These are phyloP conservation scores for Hanseniaspora singularis DNA, from an alignment of 805 yeast species.

Conservation along the genomic window DNA sequence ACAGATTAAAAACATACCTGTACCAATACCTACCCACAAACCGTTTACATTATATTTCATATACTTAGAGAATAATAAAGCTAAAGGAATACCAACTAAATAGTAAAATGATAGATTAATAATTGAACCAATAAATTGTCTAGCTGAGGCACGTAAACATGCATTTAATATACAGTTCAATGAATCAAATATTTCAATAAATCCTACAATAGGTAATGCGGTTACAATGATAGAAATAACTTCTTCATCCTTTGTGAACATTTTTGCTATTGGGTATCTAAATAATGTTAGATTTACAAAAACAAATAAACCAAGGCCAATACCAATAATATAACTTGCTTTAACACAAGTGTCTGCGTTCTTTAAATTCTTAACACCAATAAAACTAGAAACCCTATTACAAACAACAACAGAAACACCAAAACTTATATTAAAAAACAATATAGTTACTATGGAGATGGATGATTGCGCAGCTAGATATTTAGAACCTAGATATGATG, in stretches of 20 bases:
- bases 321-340: slow-evolving; percentile 35
- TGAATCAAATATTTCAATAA: slow-evolving; percentile 60
- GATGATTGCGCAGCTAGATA: slow-evolving; percentile 67
- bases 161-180: slow-evolving; percentile 69
- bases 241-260: slow-evolving; percentile 50
- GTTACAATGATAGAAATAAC: slow-evolving; percentile 42
- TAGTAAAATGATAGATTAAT: slow-evolving; percentile 61
- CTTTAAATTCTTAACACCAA: slow-evolving; percentile 45
- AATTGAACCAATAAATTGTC: slow-evolving; percentile 65
- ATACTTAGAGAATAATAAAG: slow-evolving; percentile 43
- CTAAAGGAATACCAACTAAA: slow-evolving; percentile 61
- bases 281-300: slow-evolving; percentile 1
- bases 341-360: slow-evolving; percentile 36
- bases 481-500: slow-evolving; percentile 58
- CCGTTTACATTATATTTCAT: slow-evolving; percentile 43
- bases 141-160: slow-evolving; percentile 73
- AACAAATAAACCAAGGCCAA: slow-evolving; percentile 25
- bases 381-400: slow-evolving; percentile 59
- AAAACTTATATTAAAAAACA: slow-evolving; percentile 63
- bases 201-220: slow-evolving; percentile 50
- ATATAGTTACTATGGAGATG: slow-evolving; percentile 50
- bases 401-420: slow-evolving; percentile 61
- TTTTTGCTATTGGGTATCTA: slow-evolving; percentile 38
- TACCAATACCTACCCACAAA: slow-evolving; percentile 66
- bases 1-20: slow-evolving; percentile 42